Percentiles rank a stretch among this genome's conserved stretches.
Evolutionary conservation across 345 rosid species (phyloP).

Genomic region (Linum tenue): DNA sequence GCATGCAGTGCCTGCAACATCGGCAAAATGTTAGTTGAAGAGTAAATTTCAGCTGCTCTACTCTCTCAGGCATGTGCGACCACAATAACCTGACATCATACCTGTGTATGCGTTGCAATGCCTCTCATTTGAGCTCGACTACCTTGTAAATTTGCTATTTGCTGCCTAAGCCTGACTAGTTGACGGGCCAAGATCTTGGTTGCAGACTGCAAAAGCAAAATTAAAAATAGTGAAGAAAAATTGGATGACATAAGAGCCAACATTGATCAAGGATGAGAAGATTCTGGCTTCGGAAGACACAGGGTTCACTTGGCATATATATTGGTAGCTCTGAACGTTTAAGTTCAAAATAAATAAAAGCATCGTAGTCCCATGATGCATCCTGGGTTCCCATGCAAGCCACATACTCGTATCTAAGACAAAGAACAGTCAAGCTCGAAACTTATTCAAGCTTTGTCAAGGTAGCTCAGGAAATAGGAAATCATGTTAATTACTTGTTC

Average conservation of each 20-base stretch:
- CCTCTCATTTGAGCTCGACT: conserved; percentile 99
- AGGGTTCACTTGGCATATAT: not conserved
- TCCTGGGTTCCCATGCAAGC: not conserved
- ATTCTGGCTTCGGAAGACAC: not conserved
- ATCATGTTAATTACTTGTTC: no score
- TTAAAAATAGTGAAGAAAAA: not conserved
- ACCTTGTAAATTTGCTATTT: conserved; percentile 79
- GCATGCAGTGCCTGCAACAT: conserved; percentile 80
- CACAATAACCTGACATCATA: conserved; percentile 5
- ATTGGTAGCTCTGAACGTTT: not conserved
- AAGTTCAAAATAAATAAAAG: not conserved
- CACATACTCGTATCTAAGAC: not conserved
- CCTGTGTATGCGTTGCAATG: conserved; percentile 97
- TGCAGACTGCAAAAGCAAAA: conserved; percentile 47
- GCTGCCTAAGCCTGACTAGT: conserved; percentile 81
- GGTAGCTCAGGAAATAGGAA: no score
- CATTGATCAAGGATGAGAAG: not conserved
- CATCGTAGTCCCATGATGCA: not conserved
- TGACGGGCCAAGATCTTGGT: conserved; percentile 85
- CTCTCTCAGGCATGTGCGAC: not conserved
- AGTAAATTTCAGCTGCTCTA: conserved; percentile 3
- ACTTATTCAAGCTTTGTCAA: not conserved
- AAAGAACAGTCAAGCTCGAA: not conserved
- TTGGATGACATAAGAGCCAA: not conserved
- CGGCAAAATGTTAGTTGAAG: conserved; percentile 13